These are phyloP conservation scores for Microdochium bolleyi DNA, from an alignment of 2,329 filamentous ascomycete species.

Conservation along the genomic window DNA sequence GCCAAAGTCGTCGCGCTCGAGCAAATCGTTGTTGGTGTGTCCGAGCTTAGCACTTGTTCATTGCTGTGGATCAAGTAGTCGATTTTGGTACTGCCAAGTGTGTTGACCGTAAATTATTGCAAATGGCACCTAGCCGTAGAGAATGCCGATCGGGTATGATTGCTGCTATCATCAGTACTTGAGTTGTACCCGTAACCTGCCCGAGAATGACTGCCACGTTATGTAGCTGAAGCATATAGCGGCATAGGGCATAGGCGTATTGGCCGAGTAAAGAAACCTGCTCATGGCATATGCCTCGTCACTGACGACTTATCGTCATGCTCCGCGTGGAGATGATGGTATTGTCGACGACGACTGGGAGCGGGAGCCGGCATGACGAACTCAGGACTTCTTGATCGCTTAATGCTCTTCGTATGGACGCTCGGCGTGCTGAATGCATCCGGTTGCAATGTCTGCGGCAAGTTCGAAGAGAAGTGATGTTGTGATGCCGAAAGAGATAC, in stretches of 20 bases:
- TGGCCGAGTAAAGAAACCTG: background rate
- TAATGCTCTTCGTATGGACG: background rate
- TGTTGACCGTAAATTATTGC: too few species aligned
- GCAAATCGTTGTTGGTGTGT: too few species aligned
- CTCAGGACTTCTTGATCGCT: background rate
- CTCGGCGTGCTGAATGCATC: background rate
- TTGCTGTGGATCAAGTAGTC: too few species aligned
- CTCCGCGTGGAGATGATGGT: background rate
- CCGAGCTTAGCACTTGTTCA: too few species aligned
- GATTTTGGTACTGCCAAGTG: too few species aligned
- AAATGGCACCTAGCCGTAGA: too few species aligned
- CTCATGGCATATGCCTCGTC: background rate
- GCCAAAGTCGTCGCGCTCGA: too few species aligned
- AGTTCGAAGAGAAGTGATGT: constrained; percentile 2
- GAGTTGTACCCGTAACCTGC: too few species aligned
- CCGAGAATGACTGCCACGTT: too few species aligned
- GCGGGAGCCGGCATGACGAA: background rate
- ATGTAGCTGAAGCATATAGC: background rate
- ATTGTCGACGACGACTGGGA: background rate
- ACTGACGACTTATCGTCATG: background rate
- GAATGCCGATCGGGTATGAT: too few species aligned
- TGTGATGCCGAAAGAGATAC: background rate
- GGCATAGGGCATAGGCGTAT: background rate
- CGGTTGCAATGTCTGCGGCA: background rate
- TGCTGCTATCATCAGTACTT: too few species aligned